Conservation (phyloP, 2,329 filamentous ascomycete species). For the Arachnomyces sp. region DNA sequence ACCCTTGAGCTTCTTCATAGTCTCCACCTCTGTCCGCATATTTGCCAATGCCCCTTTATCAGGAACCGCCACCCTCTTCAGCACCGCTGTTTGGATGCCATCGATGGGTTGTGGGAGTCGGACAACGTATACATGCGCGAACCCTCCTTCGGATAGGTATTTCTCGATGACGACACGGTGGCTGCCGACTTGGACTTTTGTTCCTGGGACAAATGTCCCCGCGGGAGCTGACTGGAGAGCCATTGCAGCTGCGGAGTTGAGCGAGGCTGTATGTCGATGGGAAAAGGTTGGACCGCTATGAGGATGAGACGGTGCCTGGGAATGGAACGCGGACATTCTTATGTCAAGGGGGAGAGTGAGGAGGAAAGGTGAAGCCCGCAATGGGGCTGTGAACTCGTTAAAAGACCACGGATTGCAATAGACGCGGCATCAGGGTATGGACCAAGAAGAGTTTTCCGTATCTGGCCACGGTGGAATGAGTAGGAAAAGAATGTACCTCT, state of each 20-base stretch:
- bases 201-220: conserved; percentile 86
- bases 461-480: too few relatives aligned
- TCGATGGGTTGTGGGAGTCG: conserved; percentile 70
- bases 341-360: too few relatives aligned
- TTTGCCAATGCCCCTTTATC: conserved; percentile 90
- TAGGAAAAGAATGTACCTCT: too few relatives aligned
- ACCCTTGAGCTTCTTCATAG: conserved; percentile 98
- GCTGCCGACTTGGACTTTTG: conserved; percentile 90
- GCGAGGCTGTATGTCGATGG: conserved; percentile 24
- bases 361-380: too few relatives aligned
- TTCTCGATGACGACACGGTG: conserved; percentile 93
- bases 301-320: conserved; percentile 17
- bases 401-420: too few relatives aligned
- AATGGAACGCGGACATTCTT: conserved; percentile 25
- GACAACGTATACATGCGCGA: conserved; percentile 96
- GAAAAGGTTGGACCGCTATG: conserved; percentile 23
- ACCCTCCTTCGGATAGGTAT: conserved; percentile 95
- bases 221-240: conserved; percentile 41
- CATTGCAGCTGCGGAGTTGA: conserved; percentile 29
- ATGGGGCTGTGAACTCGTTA: too few relatives aligned
- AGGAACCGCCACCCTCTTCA: conserved; percentile 92
- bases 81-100: conserved; percentile 71
- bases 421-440: too few relatives aligned
- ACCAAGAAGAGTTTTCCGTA: too few relatives aligned
- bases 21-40: conserved; percentile 98